phyloP scores from a whole-genome alignment of 208 protist genomes.

The Leishmania gerbilli region DNA sequence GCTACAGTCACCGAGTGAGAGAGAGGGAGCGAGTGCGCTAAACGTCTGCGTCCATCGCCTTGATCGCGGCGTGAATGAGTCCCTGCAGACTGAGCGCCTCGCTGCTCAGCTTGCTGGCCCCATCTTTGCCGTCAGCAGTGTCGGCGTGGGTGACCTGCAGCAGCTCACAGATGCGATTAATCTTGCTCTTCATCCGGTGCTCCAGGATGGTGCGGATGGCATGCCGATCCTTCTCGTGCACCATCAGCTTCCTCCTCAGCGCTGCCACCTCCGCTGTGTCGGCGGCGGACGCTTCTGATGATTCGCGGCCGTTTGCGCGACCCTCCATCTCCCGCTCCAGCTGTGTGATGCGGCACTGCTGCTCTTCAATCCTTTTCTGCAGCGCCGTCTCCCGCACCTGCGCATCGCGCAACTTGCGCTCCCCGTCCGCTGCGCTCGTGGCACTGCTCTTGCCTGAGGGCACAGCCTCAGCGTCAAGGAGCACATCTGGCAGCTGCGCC shows the following conservation, averaged over 20 bases:
- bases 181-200: slow-evolving; percentile 75
- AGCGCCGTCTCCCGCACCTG: slow-evolving; percentile 17
- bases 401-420: slow-evolving; percentile 4
- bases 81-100: slow-evolving; percentile 62
- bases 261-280: slow-evolving; percentile 5
- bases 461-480: neutral
- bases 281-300: neutral
- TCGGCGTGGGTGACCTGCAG: slow-evolving; percentile 17
- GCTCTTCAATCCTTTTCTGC: slow-evolving; percentile 5
- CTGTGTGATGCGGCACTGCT: slow-evolving; percentile 7
- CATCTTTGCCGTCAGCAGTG: neutral
- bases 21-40: neutral
- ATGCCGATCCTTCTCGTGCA: slow-evolving; percentile 74
- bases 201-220: slow-evolving; percentile 91
- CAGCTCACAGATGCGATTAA: slow-evolving; percentile 70
- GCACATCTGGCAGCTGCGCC: slow-evolving; percentile 19
- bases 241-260: slow-evolving; percentile 20
- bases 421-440: neutral
- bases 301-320: neutral
- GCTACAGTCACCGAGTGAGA: neutral
- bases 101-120: slow-evolving; percentile 23
- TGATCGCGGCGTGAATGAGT: slow-evolving; percentile 72
- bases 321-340: slow-evolving; percentile 15
- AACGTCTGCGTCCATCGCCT: slow-evolving; percentile 62
- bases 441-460: neutral